Base-by-base conservation (phyloP, 1,139 yeast genomes). In the Sugiyamaella grinbergsii region DNA sequence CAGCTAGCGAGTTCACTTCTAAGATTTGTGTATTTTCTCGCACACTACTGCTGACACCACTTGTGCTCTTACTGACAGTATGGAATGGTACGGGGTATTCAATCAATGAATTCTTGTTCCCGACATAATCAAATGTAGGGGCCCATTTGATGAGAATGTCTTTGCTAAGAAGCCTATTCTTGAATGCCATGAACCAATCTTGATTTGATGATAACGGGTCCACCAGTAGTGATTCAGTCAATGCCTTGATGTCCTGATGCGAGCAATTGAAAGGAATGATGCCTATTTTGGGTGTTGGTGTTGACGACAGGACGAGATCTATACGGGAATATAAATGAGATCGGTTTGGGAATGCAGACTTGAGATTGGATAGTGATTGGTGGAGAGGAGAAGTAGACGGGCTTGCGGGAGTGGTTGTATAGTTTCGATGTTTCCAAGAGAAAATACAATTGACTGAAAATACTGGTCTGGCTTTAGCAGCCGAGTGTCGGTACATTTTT, bases 271-370 rank as follows among this genome's bases (percentile, higher is more conserved):
- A 60, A 3, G 73, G 71, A 5, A 69, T 57, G 5, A 70, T 48
- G 4, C 65, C 71, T 16, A 66, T 55, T 23, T 61, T 39, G 5
- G 56, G 81, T 52, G 87, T 82, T 61, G 72, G 74, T n/a, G 42
- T 29, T 7, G 22, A 19, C 5, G 46, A 29, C 2, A 40, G n/a
- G 2, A 34, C 43, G 10, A 32, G 19, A 20, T 50, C 47, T 15
- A 50, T 45, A 3, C 53, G 46, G 11, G 53, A 50, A 45, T 50
- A 36, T 15, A 50, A 34, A 2, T 41, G 43, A 10, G 32, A 38
- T 26, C 39, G 28, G 36, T 50, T 43, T 10, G 49, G 49, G 22
- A 50, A 50, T 26, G 41, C 33, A 10, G 42, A 15, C 22, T 50
- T 50, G 4, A 45, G 28, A 4, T 44, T 24, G 2, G 4, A 22